These are phyloP conservation scores for Ganoderma leucocontextum DNA, from an alignment of 1,284 basidiomycete genomes.

Conservation along the genomic window DNA sequence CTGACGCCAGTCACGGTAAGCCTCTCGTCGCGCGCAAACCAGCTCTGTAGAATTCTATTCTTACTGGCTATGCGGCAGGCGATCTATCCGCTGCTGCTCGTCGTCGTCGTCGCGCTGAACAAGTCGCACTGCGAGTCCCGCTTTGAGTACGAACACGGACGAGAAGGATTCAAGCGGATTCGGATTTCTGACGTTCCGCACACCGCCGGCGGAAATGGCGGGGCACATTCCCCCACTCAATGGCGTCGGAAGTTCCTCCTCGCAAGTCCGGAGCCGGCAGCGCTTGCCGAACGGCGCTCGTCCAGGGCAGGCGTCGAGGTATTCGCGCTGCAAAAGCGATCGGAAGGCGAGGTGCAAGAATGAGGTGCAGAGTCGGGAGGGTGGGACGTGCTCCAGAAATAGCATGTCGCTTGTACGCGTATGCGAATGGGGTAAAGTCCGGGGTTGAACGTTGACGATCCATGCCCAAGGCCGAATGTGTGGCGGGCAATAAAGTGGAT, in stretches of 20 bases:
- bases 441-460: too few species aligned
- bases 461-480: too few species aligned
- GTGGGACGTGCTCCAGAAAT: too few species aligned
- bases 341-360: too few species aligned
- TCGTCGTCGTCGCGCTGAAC: neutral
- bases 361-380: too few species aligned
- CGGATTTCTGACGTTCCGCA: neutral
- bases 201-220: neutral
- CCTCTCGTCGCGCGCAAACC: neutral
- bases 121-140: neutral
- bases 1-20: neutral
- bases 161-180: neutral
- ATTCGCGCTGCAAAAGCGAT: neutral
- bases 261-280: neutral
- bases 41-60: neutral
- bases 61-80: neutral
- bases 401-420: too few species aligned
- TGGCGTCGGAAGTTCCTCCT: constrained; percentile 3
- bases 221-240: neutral
- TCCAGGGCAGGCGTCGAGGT: neutral
- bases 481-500: too few species aligned
- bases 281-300: neutral
- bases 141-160: neutral
- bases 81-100: neutral
- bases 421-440: too few species aligned